A percentile compares a stretch with the other conserved stretches of the same genome.
Evolutionary conservation across 2,329 filamentous ascomycete species (phyloP).

Genomic region (Claviceps fusiformis): DNA sequence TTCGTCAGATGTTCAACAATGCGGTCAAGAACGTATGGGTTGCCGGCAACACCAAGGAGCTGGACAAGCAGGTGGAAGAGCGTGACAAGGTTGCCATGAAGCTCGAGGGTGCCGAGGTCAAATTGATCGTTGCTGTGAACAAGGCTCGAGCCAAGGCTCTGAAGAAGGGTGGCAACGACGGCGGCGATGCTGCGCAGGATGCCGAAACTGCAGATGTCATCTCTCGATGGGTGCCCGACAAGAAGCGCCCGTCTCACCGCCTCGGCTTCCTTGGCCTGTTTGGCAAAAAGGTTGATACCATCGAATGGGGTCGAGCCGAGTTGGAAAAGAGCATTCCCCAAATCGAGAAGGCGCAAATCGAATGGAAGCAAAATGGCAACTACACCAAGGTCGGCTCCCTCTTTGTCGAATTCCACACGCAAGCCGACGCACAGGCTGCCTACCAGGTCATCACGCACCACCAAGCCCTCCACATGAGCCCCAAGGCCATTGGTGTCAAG

Average conservation of each 20-base stretch:
- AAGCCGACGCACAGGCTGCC: constrained; percentile 72
- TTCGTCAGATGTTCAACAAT: constrained; percentile 64
- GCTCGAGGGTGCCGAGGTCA: constrained; percentile 71
- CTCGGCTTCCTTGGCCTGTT: constrained; percentile 48
- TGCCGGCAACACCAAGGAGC: constrained; percentile 53
- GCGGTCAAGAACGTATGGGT: constrained; percentile 78
- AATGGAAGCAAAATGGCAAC: constrained; percentile 46
- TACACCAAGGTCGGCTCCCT: constrained; percentile 55
- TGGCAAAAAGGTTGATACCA: constrained; percentile 64
- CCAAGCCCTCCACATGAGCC: constrained; percentile 69
- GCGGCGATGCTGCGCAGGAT: constrained; percentile 33
- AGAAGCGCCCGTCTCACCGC: constrained; percentile 58
- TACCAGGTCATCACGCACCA: constrained; percentile 75
- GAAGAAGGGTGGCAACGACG: constrained; percentile 18
- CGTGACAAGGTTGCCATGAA: constrained; percentile 63
- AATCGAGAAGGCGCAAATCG: constrained; percentile 48
- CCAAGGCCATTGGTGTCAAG: constrained; percentile 67
- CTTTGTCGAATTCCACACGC: constrained; percentile 84
- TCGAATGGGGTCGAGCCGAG: constrained; percentile 61
- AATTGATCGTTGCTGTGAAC: constrained; percentile 53
- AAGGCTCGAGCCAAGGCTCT: constrained; percentile 22
- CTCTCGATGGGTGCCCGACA: constrained; percentile 51
- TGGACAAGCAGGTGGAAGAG: constrained; percentile 67
- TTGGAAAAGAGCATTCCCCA: constrained; percentile 45
- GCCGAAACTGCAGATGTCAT: constrained; percentile 52